These are phyloP conservation scores for Penicillium sp. DNA, from an alignment of 2,329 filamentous ascomycete genomes.

Conservation along the genomic window DNA sequence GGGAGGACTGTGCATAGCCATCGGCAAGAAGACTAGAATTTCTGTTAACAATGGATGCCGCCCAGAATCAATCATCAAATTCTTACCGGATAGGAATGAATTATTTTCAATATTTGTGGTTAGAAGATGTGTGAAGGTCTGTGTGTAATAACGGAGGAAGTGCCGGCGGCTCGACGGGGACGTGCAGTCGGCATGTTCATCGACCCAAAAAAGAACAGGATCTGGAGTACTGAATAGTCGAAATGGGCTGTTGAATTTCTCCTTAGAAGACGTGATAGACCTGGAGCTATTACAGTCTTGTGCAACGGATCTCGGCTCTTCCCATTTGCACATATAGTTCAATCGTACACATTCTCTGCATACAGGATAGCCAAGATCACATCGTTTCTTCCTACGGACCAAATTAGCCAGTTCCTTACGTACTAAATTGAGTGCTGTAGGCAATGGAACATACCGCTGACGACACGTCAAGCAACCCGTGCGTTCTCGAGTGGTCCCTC, in stretches of 20 bases:
- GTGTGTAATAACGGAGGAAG: constrained; percentile 16
- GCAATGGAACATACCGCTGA: constrained; percentile 5
- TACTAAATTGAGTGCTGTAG: no score
- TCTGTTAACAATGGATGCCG: background rate
- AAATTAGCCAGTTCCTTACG: background rate
- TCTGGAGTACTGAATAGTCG: constrained; percentile 8
- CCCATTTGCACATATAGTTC: constrained; percentile 16
- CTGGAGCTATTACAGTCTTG: background rate
- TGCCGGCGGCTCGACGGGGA: constrained; percentile 12
- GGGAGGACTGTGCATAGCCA: constrained; percentile 12
- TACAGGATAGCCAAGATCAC: constrained; percentile 15
- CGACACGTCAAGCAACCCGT: constrained; percentile 16
- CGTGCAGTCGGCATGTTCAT: constrained; percentile 13
- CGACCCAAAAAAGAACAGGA: constrained; percentile 11
- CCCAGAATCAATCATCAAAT: no score
- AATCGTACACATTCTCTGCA: constrained; percentile 13
- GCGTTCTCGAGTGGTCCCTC: constrained; percentile 13
- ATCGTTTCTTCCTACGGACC: constrained; percentile 10
- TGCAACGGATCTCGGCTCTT: constrained; percentile 7
- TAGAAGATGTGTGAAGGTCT: constrained; percentile 14
- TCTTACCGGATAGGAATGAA: constrained; percentile 14
- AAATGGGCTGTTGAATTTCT: background rate
- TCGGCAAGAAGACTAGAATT: constrained; percentile 9
- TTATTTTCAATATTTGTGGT: constrained; percentile 17
- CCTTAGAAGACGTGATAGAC: background rate